Conservation (phyloP, 2,329 filamentous ascomycete genomes). For the Chaetomiaceae sp. region DNA sequence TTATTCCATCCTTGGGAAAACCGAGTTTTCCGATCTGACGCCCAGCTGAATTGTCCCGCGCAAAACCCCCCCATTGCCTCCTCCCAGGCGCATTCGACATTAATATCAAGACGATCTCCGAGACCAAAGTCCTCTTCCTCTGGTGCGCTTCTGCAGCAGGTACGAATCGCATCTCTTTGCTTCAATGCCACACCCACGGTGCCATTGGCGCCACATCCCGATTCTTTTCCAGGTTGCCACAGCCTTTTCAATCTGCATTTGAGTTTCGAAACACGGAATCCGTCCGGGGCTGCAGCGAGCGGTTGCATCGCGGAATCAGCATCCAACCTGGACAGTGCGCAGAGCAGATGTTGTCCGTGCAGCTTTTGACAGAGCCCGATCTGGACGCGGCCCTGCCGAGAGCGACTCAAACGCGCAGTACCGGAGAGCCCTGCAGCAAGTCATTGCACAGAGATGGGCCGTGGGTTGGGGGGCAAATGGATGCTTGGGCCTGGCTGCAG, state of each 20-base stretch:
- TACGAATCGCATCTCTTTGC: conserved; percentile 5
- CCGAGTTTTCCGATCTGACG: not conserved
- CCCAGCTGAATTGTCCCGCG: not conserved
- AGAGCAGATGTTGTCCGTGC: conserved; percentile 11
- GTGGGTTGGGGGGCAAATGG: not conserved
- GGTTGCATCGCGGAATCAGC: not conserved
- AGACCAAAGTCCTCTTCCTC: not conserved
- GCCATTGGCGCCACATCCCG: not conserved
- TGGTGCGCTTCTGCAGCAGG: not conserved
- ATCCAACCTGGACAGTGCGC: conserved; percentile 7
- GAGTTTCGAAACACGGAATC: not conserved
- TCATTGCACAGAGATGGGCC: not conserved
- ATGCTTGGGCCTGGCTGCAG: conserved; percentile 3
- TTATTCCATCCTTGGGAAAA: conserved; percentile 9
- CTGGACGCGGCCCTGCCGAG: conserved; percentile 11
- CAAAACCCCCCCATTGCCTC: conserved; percentile 2
- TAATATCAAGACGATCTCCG: not conserved
- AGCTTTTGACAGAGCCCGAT: conserved; percentile 1
- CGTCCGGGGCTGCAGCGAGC: not conserved
- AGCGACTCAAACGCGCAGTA: not conserved
- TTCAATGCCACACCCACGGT: not conserved
- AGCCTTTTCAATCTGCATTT: not conserved
- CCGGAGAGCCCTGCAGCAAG: conserved; percentile 4
- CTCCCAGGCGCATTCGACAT: not conserved
- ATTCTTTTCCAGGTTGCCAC: not conserved